Base-by-base conservation (phyloP, 1,284 basidiomycete species). In the Sphagnurus paluster region DNA sequence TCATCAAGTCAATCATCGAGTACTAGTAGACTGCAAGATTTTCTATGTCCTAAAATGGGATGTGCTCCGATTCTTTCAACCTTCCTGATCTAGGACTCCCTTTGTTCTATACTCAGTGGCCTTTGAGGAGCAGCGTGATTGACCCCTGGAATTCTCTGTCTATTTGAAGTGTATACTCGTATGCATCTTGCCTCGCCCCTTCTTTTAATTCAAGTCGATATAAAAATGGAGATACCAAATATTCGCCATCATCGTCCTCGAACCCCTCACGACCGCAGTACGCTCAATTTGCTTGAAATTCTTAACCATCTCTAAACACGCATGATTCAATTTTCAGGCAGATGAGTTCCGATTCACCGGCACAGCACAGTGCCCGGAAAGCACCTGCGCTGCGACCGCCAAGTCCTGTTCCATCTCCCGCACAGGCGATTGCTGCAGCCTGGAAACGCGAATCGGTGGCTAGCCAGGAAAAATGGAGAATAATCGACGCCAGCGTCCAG, bases 361-460 rank as follows among this genome's bases (percentile, higher is more conserved):
- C 66, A 52, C 59, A 62, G 54, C 67, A 57, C 42, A 59, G 60
- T 48, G 56, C 57, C 54, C 66, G 63, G 44, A 71, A 71, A 62
- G 64, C 67, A 59, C 58, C 63, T 41, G 60, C 60, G 49, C 65
- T 61, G 42, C 52, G 33, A 32, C 29, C 63, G 44, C 57, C 68
- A 55, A 64, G 59, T 56, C 52, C 61, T 60, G 39, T 53, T 50
- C 49, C 73, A 55, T 73, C 80, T 11, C 79, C 79, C 30, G 76
- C 78, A 7, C 76, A 82, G 54, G 73, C 76, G 21, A 85, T 87
- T 59, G 80, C 80, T 29, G 76, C 81, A 34, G 80, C 79, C 43
- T 86, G 84, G 84, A 75, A 72, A 57, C 66, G 70, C 39, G 80
- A 84, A 62, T 75, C 79, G 11, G 53, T 61, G 11, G 77, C 83